Evolutionary conservation across 352 stramenopile species (phyloP), one percentile per base, ranked within the genome.

Genomic region (Globisporangium abappressorium): DNA sequence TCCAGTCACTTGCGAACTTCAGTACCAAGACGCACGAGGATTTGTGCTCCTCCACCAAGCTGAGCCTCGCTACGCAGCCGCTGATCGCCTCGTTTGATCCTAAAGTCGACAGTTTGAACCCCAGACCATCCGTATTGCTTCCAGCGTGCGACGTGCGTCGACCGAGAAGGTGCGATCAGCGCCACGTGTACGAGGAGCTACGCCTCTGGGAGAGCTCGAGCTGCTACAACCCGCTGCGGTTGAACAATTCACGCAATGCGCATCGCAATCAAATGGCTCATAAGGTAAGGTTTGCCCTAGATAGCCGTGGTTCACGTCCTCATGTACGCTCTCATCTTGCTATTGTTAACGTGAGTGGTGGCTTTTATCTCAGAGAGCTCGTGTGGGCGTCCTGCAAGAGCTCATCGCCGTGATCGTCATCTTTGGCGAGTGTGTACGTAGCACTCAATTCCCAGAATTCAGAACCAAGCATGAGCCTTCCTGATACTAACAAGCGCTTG

Each of bases 401-500:
- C 64, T 69, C 55, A 62, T 57, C 55, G 55, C 54, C 2, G 55
- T 49, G 20, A 47, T 69, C 22, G 64, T 69, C 22, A 58, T 64
- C 41, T 64, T 69, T 46, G 41, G 64, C 30, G 64, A 69, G 43
- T 69, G 54, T 33, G 63, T 68, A 82, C 75, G 11, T 76, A 85
- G 14, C 8, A n/a, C 24, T n/a, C 18, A n/a, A 34, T 3, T 12
- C 15, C 5, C n/a, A 22, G 12, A 18, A 15, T 11, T 34, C 51
- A 7, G 12, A n/a, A 20, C 6, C 24, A 24, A 8, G 53, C 2
- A 12, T 57, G 2, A 3, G 30, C 4, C 3, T 11, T n/a, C 2
- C 22, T 57, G 24, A 20, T 36, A 22, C 53, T 33, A 33, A 33
- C 30, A 33, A 33, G 30, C 5, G 30, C 30, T 33, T 33, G 30